These are phyloP conservation scores for Solidago caesia DNA, from an alignment of 129 eudicot genomes.

Conservation along the genomic window DNA sequence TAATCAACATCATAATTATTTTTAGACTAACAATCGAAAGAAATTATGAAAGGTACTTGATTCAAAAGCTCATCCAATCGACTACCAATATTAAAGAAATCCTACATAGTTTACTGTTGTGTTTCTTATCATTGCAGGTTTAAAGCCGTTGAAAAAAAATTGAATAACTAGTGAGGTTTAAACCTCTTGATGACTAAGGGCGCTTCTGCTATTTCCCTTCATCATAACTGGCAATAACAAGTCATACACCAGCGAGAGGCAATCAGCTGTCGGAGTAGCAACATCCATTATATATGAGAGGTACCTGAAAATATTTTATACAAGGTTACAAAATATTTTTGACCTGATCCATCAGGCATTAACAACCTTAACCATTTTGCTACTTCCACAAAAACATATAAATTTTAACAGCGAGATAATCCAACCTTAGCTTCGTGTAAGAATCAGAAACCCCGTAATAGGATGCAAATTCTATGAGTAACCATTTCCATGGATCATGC, in stretches of 20 bases:
- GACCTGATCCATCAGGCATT: not conserved
- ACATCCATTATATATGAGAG: constrained; percentile 88
- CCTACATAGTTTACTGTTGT: too few species aligned
- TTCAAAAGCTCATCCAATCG: too few species aligned
- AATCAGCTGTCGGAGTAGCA: constrained; percentile 85
- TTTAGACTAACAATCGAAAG: not conserved
- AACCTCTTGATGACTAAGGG: constrained; percentile 91
- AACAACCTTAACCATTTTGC: not conserved
- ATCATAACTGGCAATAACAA: constrained; percentile 59
- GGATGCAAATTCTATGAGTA: constrained; percentile 65
- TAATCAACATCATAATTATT: too few species aligned
- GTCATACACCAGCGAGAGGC: constrained; percentile 66
- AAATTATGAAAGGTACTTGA: not conserved
- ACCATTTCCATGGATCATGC: constrained; percentile 76
- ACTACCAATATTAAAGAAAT: too few species aligned
- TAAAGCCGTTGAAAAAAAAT: too few species aligned
- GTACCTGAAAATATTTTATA: constrained; percentile 46
- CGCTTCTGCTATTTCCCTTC: constrained; percentile 56
- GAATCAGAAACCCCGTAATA: constrained; percentile 82
- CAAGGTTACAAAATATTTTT: not conserved
- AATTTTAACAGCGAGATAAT: not conserved
- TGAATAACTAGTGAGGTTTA: not conserved
- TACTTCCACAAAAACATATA: not conserved
- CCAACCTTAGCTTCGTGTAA: constrained; percentile 71
- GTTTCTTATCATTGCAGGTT: too few species aligned